Evolutionary conservation across 768 basidiomycete species (phyloP).

Genomic region (Tricholoma flavovirens): DNA sequence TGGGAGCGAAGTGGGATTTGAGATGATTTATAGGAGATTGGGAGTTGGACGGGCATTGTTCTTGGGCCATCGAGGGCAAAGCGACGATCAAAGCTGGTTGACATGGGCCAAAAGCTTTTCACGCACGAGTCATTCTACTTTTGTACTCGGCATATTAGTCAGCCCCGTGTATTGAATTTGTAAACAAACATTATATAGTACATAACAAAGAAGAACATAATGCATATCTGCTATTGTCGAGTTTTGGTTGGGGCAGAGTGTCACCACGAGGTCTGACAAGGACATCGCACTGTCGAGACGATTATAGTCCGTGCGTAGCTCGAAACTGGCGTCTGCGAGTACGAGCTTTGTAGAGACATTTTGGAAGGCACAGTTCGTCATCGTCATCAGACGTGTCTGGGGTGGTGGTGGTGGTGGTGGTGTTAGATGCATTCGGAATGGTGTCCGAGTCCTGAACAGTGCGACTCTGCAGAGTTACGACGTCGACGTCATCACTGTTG

Average conservation of each 20-base stretch:
- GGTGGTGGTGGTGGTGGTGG: constrained; percentile 2
- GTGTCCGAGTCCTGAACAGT: background rate
- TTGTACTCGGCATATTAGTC: no score
- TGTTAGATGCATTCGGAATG: constrained; percentile 1
- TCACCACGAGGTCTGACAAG: background rate
- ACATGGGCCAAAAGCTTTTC: background rate
- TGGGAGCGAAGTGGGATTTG: background rate
- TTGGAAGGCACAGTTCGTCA: constrained; percentile 10
- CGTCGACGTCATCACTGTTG: background rate
- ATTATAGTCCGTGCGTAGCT: background rate
- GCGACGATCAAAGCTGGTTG: constrained; percentile 1
- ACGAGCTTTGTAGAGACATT: constrained; percentile 10
- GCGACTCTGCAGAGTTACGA: background rate
- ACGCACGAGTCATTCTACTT: no score
- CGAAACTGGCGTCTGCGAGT: constrained; percentile 1
- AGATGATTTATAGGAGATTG: constrained; percentile 11
- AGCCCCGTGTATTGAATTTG: no score
- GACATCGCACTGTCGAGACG: background rate
- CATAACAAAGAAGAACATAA: no score
- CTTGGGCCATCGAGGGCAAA: constrained; percentile 13
- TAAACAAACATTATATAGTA: no score
- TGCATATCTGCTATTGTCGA: no score
- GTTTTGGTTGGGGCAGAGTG: background rate
- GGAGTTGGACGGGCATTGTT: constrained; percentile 14
- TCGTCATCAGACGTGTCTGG: constrained; percentile 8